These are phyloP conservation scores for Malania oleifera DNA, from an alignment of 164 flowering plant species.

Conservation along the genomic window DNA sequence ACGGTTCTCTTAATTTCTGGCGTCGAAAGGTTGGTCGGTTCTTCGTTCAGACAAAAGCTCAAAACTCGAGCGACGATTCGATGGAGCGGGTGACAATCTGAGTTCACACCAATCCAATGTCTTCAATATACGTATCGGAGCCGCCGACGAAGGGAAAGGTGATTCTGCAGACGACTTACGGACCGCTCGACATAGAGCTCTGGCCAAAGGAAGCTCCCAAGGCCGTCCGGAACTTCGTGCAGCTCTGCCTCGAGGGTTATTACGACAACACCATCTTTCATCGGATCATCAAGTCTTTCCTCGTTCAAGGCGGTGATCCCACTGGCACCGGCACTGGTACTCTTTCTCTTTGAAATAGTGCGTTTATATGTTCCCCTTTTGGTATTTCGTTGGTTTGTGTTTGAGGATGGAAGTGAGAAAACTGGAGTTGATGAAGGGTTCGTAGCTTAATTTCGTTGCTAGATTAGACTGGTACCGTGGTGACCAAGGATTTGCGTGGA, in stretches of 20 bases:
- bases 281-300: conserved; percentile 80
- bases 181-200: conserved; percentile 87
- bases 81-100: too few species aligned
- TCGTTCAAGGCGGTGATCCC: conserved; percentile 94
- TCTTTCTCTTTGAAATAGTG: background rate
- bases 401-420: too few species aligned
- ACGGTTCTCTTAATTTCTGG: too few species aligned
- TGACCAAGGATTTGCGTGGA: too few species aligned
- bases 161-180: conserved; percentile 63
- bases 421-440: too few species aligned
- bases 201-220: conserved; percentile 99
- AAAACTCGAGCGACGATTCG: background rate
- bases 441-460: too few species aligned
- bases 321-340: conserved; percentile 81
- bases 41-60: background rate
- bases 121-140: conserved; percentile 76
- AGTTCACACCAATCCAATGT: conserved; percentile 52
- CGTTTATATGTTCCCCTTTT: too few species aligned
- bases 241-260: conserved; percentile 89
- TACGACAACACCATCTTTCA: conserved; percentile 86
- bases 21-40: too few species aligned
- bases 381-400: too few species aligned
- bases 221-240: conserved; percentile 86
- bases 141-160: conserved; percentile 98
- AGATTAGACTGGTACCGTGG: too few species aligned